Conservation (phyloP, 2,329 filamentous ascomycete species). For the Zymoseptoria crescenta region DNA sequence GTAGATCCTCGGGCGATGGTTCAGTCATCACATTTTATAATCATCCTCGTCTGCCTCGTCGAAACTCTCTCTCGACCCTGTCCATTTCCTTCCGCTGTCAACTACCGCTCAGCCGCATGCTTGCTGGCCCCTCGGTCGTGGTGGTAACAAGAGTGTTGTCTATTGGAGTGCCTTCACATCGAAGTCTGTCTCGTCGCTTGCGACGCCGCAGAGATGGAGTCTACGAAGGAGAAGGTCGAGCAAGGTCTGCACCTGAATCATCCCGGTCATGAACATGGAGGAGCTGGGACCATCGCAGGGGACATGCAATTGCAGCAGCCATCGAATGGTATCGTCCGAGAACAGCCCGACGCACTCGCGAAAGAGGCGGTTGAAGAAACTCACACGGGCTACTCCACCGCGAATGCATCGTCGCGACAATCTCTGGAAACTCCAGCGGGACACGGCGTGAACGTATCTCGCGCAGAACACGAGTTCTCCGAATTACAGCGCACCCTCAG, state of each 20-base stretch:
- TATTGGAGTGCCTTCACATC: neutral
- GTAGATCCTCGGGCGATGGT: neutral
- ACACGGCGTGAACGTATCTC: slow-evolving; percentile 54
- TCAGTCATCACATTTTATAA: neutral
- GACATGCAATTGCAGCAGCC: slow-evolving; percentile 8
- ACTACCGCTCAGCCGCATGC: neutral
- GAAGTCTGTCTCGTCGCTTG: neutral
- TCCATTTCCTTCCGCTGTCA: neutral
- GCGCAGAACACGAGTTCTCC: slow-evolving; percentile 63
- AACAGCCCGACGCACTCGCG: slow-evolving; percentile 7
- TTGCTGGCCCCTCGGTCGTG: neutral
- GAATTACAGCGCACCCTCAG: slow-evolving; percentile 49
- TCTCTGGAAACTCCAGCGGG: neutral
- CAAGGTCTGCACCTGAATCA: slow-evolving; percentile 20
- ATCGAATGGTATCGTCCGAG: neutral
- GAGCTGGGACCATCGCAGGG: slow-evolving; percentile 7
- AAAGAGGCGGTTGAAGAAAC: slow-evolving; percentile 11
- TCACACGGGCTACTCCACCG: slow-evolving; percentile 4
- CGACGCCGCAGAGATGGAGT: slow-evolving; percentile 10
- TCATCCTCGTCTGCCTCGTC: neutral
- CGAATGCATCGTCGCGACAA: slow-evolving; percentile 5
- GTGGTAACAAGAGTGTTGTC: neutral
- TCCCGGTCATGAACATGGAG: slow-evolving; percentile 19
- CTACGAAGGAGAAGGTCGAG: slow-evolving; percentile 17
- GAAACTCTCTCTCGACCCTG: neutral